A percentile compares a stretch with the other conserved stretches of the same genome.
These are phyloP conservation scores for Sclerotinia sclerotiorum DNA, from an alignment of 2,329 filamentous ascomycete species.

Conservation along the genomic window DNA sequence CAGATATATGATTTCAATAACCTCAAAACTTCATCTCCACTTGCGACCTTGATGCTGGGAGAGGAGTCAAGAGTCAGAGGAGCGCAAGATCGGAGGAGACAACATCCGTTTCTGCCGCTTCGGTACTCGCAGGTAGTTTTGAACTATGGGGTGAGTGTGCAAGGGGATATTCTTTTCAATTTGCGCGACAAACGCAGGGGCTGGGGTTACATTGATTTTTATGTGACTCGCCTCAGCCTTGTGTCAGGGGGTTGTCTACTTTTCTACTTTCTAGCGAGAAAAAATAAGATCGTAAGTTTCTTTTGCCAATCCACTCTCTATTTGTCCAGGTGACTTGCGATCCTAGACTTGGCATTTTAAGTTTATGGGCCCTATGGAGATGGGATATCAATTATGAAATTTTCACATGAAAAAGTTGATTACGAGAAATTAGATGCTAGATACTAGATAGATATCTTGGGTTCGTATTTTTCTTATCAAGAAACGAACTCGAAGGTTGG, in stretches of 20 bases:
- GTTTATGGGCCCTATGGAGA: slow-evolving; percentile 4
- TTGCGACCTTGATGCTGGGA: neutral
- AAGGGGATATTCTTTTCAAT: slow-evolving; percentile 20
- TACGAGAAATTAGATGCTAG: neutral
- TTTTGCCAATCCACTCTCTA: slow-evolving; percentile 3
- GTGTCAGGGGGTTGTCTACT: slow-evolving; percentile 14
- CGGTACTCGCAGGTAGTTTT: neutral
- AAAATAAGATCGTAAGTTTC: slow-evolving; percentile 10
- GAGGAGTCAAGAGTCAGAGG: neutral
- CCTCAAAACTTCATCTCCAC: slow-evolving; percentile 12
- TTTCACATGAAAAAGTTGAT: slow-evolving; percentile 5
- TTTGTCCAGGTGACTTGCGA: slow-evolving; percentile 13
- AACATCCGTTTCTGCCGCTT: slow-evolving; percentile 1
- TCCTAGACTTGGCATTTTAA: slow-evolving; percentile 15
- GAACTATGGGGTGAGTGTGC: neutral
- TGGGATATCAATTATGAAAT: neutral
- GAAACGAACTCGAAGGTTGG: neutral
- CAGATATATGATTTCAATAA: slow-evolving; percentile 13
- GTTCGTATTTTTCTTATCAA: neutral
- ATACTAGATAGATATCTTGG: neutral
- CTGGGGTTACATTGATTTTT: slow-evolving; percentile 6
- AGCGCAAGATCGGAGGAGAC: neutral
- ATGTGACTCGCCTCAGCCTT: slow-evolving; percentile 14
- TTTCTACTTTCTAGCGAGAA: slow-evolving; percentile 12
- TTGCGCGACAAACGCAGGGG: slow-evolving; percentile 22